A percentile compares a stretch with the other conserved stretches of the same genome.
Conservation (phyloP, 2,329 filamentous ascomycete genomes). For the Rhynchosporium secalis region DNA sequence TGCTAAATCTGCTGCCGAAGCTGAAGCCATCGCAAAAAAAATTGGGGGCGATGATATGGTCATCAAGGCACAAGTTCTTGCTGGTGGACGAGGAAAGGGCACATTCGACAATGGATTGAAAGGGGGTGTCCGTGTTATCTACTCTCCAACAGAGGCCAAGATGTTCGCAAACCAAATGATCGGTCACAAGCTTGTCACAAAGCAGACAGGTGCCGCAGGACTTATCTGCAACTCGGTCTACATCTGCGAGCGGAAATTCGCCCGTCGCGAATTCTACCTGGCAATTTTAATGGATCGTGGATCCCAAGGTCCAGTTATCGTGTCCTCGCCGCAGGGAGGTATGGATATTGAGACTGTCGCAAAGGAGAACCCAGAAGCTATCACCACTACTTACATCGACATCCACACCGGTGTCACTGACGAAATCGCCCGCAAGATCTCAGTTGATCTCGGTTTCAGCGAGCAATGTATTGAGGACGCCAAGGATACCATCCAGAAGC, state of each 20-base stretch:
- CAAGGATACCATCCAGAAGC: constrained; percentile 95
- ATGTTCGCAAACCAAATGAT: constrained; percentile 99
- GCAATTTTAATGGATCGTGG: constrained; percentile 97
- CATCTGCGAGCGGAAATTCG: constrained; percentile 99
- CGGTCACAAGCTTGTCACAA: constrained; percentile 98
- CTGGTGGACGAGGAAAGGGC: constrained; percentile 96
- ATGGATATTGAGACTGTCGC: constrained; percentile 99
- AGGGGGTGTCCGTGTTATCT: constrained; percentile 97
- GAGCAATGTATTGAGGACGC: constrained; percentile 96
- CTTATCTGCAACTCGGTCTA: constrained; percentile 97
- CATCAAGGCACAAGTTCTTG: constrained; percentile 99
- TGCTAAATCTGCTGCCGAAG: constrained; percentile 80
- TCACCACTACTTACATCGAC: constrained; percentile 89
- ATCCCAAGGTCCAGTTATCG: constrained; percentile 89
- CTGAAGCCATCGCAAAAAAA: constrained; percentile 84
- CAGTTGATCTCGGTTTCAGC: constrained; percentile 91
- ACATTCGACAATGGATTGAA: constrained; percentile 98
- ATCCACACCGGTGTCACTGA: constrained; percentile 95
- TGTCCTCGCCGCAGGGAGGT: constrained; percentile 96
- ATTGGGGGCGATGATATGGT: constrained; percentile 97
- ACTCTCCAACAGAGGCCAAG: constrained; percentile 93
- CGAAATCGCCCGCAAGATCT: constrained; percentile 87
- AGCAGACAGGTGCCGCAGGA: constrained; percentile 93
- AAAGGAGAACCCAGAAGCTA: constrained; percentile 95
- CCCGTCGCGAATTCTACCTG: constrained; percentile 97